phyloP scores from a whole-genome alignment of 2,329 filamentous ascomycete species.

The Sporothrix globosa region DNA sequence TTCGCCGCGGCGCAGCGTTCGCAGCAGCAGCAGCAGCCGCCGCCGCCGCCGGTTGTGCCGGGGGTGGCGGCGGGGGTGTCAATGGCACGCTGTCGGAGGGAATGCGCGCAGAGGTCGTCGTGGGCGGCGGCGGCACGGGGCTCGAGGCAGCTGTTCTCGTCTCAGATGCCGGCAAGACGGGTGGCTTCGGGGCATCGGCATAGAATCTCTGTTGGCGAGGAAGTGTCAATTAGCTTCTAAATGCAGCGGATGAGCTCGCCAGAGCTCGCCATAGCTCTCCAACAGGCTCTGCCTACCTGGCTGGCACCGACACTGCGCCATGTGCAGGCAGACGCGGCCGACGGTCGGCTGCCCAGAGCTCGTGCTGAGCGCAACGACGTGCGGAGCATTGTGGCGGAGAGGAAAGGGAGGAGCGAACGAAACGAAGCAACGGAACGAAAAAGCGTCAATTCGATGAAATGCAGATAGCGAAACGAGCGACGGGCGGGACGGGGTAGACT shows the following conservation, averaged over 20 bases:
- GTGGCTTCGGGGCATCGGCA: constrained; percentile 55
- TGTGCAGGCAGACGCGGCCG: constrained; percentile 56
- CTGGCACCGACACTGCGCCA: constrained; percentile 51
- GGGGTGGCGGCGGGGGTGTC: constrained; percentile 44
- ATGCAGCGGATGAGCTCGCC: background rate
- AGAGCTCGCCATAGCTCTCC: constrained; percentile 3
- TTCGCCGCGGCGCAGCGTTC: constrained; percentile 48
- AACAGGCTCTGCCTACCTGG: constrained; percentile 30
- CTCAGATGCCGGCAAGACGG: constrained; percentile 59
- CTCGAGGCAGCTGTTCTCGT: constrained; percentile 55
- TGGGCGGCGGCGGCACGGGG: constrained; percentile 46
- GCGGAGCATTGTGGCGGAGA: constrained; percentile 65
- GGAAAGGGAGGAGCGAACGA: background rate
- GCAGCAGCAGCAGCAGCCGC: constrained; percentile 36
- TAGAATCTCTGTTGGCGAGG: constrained; percentile 56
- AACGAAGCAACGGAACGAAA: background rate
- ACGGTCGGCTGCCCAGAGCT: constrained; percentile 60
- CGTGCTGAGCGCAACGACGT: constrained; percentile 68
- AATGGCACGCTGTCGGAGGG: constrained; percentile 46
- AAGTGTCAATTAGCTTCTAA: background rate
- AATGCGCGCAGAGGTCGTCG: constrained; percentile 46
- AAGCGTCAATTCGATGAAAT: constrained; percentile 1
- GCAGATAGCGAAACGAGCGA: constrained; percentile 24
- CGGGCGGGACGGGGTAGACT: background rate
- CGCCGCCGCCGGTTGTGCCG: constrained; percentile 42